Evolutionary conservation across 495 filamentous ascomycete genomes (phyloP).

Genomic region (Aspergillus baeticus): DNA sequence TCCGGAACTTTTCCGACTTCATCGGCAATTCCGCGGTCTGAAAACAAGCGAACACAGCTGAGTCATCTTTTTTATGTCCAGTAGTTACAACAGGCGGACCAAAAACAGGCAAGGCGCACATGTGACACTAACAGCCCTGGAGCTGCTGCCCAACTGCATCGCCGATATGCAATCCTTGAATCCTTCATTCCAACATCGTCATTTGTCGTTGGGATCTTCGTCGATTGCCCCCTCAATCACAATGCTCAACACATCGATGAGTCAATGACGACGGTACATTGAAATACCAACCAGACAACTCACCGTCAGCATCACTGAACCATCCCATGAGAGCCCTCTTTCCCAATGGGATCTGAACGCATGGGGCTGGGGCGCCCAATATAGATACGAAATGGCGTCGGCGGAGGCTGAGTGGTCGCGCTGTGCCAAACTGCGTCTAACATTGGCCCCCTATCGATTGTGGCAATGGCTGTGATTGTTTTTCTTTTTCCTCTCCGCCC

Average conservation of each 20-base stretch:
- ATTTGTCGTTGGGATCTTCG: neutral
- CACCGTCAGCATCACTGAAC: slow-evolving; percentile 12
- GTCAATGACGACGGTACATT: slow-evolving; percentile 6
- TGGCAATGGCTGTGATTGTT: slow-evolving; percentile 1
- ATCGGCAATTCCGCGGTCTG: slow-evolving; percentile 3
- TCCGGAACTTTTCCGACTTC: slow-evolving; percentile 11
- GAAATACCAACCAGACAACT: slow-evolving; percentile 7
- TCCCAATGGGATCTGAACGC: slow-evolving; percentile 11
- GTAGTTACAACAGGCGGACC: too few relatives aligned
- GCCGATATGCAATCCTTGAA: neutral
- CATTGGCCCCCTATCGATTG: slow-evolving; percentile 1
- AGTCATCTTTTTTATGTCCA: neutral
- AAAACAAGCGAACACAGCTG: neutral
- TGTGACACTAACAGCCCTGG: too few relatives aligned
- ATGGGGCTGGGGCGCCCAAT: slow-evolving; percentile 15
- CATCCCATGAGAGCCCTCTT: neutral
- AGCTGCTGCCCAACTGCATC: too few relatives aligned
- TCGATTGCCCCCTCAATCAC: neutral
- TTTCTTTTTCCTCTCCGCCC: slow-evolving; percentile 4
- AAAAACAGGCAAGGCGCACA: too few relatives aligned
- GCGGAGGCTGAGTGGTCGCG: slow-evolving; percentile 12
- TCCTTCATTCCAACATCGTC: neutral
- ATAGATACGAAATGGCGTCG: slow-evolving; percentile 6
- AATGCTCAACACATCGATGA: neutral
- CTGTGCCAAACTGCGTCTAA: slow-evolving; percentile 1